Evolutionary conservation across 208 protist species (phyloP).

Genomic region (Wallacemonas sp.): DNA sequence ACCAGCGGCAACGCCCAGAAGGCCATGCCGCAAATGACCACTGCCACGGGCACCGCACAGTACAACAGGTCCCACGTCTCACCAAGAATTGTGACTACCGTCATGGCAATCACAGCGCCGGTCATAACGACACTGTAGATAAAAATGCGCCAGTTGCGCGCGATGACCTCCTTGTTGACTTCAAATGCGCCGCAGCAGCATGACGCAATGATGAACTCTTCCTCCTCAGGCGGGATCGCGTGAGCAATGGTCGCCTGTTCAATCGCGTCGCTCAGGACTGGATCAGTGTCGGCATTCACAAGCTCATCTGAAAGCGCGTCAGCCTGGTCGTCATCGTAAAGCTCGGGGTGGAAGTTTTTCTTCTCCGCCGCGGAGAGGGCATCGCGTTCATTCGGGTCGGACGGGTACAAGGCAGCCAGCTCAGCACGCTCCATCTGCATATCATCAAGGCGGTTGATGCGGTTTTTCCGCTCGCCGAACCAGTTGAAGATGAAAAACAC

Average conservation of each 20-base stretch:
- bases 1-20: slow-evolving; percentile 38
- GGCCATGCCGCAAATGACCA: slow-evolving; percentile 19
- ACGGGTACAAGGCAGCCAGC: neutral
- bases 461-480: slow-evolving; percentile 33
- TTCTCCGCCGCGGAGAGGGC: neutral
- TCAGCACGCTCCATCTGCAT: slow-evolving; percentile 6
- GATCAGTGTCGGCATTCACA: neutral
- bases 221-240: neutral
- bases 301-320: slow-evolving; percentile 4
- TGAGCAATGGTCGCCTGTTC: slow-evolving; percentile 1
- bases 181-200: slow-evolving; percentile 39
- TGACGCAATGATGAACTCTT: neutral
- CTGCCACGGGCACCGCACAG: slow-evolving; percentile 10
- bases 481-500: slow-evolving; percentile 42
- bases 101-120: slow-evolving; percentile 23
- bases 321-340: neutral
- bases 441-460: slow-evolving; percentile 24
- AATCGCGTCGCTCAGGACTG: neutral
- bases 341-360: slow-evolving; percentile 4
- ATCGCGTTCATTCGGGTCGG: neutral
- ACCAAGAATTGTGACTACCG: slow-evolving; percentile 29
- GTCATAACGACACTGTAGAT: slow-evolving; percentile 40
- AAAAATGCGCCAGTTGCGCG: slow-evolving; percentile 28
- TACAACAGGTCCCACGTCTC: slow-evolving; percentile 24
- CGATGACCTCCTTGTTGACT: slow-evolving; percentile 37